Evolutionary conservation across 2,329 filamentous ascomycete species (phyloP).

Genomic region (Fusarium paranaense): DNA sequence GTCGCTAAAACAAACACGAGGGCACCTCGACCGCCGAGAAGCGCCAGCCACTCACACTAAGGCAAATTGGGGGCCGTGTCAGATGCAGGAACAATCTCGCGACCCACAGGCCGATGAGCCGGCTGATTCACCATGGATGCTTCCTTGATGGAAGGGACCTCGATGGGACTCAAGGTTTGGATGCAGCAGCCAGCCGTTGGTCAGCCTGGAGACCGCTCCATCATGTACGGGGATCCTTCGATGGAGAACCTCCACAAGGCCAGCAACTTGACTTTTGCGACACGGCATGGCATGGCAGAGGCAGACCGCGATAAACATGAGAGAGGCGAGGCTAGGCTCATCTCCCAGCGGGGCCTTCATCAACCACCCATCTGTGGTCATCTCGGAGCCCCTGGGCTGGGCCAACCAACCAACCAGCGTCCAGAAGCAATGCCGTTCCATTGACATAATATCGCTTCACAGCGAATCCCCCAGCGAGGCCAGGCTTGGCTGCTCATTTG

Average conservation of each 20-base stretch:
- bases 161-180: background rate
- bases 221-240: constrained; percentile 16
- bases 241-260: background rate
- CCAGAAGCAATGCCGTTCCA: constrained; percentile 18
- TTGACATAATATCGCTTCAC: constrained; percentile 41
- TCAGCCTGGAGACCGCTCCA: constrained; percentile 7
- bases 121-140: constrained; percentile 30
- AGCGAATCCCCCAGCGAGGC: constrained; percentile 12
- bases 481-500: constrained; percentile 31
- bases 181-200: background rate
- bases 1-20: constrained; percentile 36
- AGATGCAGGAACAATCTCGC: constrained; percentile 50
- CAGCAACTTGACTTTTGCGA: background rate
- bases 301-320: constrained; percentile 1
- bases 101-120: constrained; percentile 43
- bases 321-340: constrained; percentile 31
- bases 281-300: background rate
- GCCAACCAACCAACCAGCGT: constrained; percentile 34
- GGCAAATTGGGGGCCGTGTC: constrained; percentile 37
- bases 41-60: constrained; percentile 37
- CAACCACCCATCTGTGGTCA: constrained; percentile 19
- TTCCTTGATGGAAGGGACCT: constrained; percentile 1
- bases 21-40: constrained; percentile 20
- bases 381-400: constrained; percentile 16
- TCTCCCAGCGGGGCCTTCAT: constrained; percentile 32